Base-by-base conservation (phyloP, 2,329 filamentous ascomycete genomes). In the Colletotrichum scovillei region DNA sequence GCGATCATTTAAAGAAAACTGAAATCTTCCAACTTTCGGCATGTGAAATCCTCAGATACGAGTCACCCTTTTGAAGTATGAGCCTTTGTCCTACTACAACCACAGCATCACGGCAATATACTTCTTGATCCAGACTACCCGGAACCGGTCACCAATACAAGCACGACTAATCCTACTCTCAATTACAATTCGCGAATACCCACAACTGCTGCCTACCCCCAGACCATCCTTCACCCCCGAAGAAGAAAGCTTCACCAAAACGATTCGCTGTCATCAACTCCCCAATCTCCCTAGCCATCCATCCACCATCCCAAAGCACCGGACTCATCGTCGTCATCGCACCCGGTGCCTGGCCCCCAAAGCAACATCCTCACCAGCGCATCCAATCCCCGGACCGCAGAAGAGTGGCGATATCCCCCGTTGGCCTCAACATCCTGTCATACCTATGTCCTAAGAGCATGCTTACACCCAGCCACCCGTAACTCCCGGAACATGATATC, bases 11-110 rank as follows among this genome's bases (percentile, higher is more conserved):
- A 8, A 11, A 7, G 19, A n/a, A 4, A 1, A 11, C 42, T 11
- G 1, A 5, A 3, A 26, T 16, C 14, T 1, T 1, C 9, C 0
- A 16, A 28, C 3, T 1, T 1, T 4, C 3, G 32, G 26, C 60
- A 35, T 6, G 42, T 24, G 28, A 63, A 63, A 16, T 32, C 14
- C 3, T 0, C 16, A 22, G 7, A 42, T 19, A n/a, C 4, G 19
- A 26, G 26, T 46, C 24, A 52, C 6, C 26, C 14, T 19, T 28
- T 16, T 1, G 12, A 1, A 32, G 30, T 32, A 32, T 0, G 30
- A 11, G 30, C 9, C 30, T 9, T 30, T 30, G 26, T 9, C 30
- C 1, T 32, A 7, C 4, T 11, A 14, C 11, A 28, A 5, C 38
- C 28, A 7, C 3, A 19, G 12, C 8, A 42, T 16, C 8, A 22